phyloP scores from a whole-genome alignment of 164 flowering plant genomes.

The Amborella trichopoda region DNA sequence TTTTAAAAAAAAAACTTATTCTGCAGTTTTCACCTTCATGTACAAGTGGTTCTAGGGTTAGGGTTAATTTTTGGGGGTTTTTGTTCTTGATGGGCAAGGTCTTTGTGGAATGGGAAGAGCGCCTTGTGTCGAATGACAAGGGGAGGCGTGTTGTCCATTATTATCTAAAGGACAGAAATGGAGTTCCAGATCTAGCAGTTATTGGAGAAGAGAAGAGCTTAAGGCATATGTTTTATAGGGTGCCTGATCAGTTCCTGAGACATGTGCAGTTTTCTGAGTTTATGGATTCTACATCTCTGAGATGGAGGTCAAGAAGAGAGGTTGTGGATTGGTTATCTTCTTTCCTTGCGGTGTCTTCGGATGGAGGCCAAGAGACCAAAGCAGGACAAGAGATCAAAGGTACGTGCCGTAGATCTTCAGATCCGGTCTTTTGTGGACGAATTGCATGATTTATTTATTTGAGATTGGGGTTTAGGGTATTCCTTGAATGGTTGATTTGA shows the following conservation, averaged over 20 bases:
- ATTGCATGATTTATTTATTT: no score
- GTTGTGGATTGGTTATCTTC: constrained; percentile 66
- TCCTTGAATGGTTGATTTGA: no score
- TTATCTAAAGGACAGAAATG: constrained; percentile 37
- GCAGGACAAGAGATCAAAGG: no score
- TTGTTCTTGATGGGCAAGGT: constrained; percentile 3
- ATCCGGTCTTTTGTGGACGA: no score
- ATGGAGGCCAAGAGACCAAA: no score
- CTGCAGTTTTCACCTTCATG: no score
- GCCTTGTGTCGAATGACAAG: constrained; percentile 33
- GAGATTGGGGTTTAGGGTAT: no score
- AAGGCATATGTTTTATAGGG: constrained; percentile 37
- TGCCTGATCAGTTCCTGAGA: constrained; percentile 6
- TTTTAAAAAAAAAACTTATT: no score
- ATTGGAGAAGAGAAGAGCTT: constrained; percentile 59
- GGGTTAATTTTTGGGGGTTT: no score
- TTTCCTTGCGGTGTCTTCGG: no score
- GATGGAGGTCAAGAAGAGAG: constrained; percentile 46
- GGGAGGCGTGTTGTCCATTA: constrained; percentile 60
- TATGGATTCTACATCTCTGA: constrained; percentile 7
- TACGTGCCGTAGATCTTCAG: no score
- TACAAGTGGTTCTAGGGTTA: no score
- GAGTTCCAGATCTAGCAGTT: constrained; percentile 55
- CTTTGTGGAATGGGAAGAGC: constrained; percentile 63
- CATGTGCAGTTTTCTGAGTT: not conserved